These are phyloP conservation scores for Globisporangium spiculum DNA, from an alignment of 352 stramenopile species.

Conservation along the genomic window DNA sequence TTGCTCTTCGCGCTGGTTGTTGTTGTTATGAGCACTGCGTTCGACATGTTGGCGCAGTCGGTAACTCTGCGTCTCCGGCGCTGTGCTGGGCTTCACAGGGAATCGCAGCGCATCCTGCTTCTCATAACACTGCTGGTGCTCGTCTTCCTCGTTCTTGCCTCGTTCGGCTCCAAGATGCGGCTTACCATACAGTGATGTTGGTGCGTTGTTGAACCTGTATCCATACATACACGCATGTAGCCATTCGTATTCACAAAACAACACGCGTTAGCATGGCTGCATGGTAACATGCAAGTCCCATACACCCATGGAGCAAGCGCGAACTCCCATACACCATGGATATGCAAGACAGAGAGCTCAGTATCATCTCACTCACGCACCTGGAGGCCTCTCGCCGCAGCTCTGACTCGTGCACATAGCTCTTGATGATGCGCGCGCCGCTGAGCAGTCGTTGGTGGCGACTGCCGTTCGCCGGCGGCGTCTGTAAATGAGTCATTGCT, in stretches of 20 bases:
- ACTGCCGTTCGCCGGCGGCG: neutral
- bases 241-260: conserved; percentile 12
- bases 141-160: conserved; percentile 2
- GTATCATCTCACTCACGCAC: conserved; percentile 16
- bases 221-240: conserved; percentile 2
- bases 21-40: neutral
- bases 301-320: no score
- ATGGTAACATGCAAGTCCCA: neutral
- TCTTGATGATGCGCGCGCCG: conserved; percentile 42
- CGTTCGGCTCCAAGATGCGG: neutral
- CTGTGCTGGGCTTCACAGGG: conserved; percentile 9
- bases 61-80: neutral
- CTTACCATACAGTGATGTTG: conserved; percentile 16
- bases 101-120: conserved; percentile 11
- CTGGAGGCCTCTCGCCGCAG: conserved; percentile 31
- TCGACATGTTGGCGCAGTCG: conserved; percentile 9
- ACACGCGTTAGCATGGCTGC: neutral
- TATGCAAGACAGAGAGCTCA: neutral
- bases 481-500: neutral
- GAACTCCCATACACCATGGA: no score
- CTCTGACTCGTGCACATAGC: conserved; percentile 45
- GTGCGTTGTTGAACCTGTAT: conserved; percentile 21
- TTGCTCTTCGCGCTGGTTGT: conserved; percentile 18
- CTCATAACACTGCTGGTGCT: neutral
- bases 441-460: conserved; percentile 22